Percentiles rank a stretch among this genome's conserved stretches.
These are phyloP conservation scores for Trichoderma breve DNA, from an alignment of 2,329 filamentous ascomycete genomes.

Conservation along the genomic window DNA sequence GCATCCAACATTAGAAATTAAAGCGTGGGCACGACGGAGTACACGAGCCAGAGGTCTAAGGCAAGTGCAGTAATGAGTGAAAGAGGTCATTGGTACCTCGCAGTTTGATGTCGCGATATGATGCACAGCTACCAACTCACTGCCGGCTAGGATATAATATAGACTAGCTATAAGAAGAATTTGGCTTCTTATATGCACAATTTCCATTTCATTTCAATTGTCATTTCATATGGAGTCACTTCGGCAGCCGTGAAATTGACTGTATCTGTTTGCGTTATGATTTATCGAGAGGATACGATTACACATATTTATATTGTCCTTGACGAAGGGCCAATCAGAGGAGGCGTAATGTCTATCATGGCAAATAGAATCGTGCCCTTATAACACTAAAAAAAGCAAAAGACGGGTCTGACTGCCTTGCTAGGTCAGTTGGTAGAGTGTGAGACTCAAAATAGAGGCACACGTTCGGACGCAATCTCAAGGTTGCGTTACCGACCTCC, in stretches of 20 bases:
- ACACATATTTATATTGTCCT: not conserved
- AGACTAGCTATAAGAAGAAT: not conserved
- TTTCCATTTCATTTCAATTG: too few relatives aligned
- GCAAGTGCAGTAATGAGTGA: not conserved
- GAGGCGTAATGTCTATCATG: not conserved
- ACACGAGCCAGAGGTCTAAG: not conserved
- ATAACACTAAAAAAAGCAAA: not conserved
- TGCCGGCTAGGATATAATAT: too few relatives aligned
- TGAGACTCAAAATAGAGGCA: slow-evolving; percentile 58
- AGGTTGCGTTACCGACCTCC: slow-evolving; percentile 55
- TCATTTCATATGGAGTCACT: too few relatives aligned
- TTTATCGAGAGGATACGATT: not conserved
- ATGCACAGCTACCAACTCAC: too few relatives aligned
- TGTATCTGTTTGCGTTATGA: not conserved
- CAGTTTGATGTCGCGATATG: not conserved
- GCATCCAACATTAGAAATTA: not conserved
- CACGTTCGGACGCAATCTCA: slow-evolving; percentile 40
- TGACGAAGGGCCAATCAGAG: not conserved
- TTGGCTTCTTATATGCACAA: not conserved
- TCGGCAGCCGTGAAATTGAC: too few relatives aligned
- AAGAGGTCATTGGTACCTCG: not conserved
- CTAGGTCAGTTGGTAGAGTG: slow-evolving; percentile 57
- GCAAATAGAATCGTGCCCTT: not conserved
- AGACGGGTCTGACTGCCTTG: slow-evolving; percentile 27
- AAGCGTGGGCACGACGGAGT: not conserved